Evolutionary conservation across 805 yeast species (phyloP).

Genomic region (Saturnispora saitoi): DNA sequence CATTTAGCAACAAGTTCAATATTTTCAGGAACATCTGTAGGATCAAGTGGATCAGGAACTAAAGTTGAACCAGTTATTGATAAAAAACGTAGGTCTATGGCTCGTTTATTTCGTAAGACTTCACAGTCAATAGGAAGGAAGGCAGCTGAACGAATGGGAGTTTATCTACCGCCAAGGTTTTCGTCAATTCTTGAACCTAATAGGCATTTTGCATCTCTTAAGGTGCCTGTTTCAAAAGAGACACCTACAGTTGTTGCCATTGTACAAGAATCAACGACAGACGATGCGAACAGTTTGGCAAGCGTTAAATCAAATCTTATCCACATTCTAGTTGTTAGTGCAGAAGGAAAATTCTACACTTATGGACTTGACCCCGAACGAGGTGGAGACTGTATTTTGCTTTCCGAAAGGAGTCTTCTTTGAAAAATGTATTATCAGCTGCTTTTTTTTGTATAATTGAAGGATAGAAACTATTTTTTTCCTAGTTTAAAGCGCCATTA

Average conservation of each 20-base stretch:
- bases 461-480: background rate
- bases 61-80: constrained; percentile 60
- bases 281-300: constrained; percentile 12
- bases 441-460: background rate
- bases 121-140: constrained; percentile 69
- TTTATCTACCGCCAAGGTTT: constrained; percentile 76
- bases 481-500: too few species aligned
- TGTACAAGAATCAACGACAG: constrained; percentile 7
- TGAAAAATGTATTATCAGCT: constrained; percentile 1
- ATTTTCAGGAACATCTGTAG: constrained; percentile 23
- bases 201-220: constrained; percentile 81
- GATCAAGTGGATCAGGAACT: constrained; percentile 20
- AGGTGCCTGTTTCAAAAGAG: constrained; percentile 36
- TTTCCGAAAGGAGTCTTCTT: constrained; percentile 45
- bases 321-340: constrained; percentile 71
- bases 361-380: constrained; percentile 79
- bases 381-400: constrained; percentile 88
- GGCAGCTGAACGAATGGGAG: constrained; percentile 85
- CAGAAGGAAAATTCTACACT: constrained; percentile 79
- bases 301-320: constrained; percentile 22
- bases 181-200: constrained; percentile 85
- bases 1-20: constrained; percentile 11
- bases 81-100: constrained; percentile 61
- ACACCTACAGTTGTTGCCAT: constrained; percentile 43
- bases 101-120: constrained; percentile 65